Evolutionary conservation across 371 early-diverging fungal species (phyloP), one percentile per base, ranked within the genome.

Genomic region (Mucor plumbeus): DNA sequence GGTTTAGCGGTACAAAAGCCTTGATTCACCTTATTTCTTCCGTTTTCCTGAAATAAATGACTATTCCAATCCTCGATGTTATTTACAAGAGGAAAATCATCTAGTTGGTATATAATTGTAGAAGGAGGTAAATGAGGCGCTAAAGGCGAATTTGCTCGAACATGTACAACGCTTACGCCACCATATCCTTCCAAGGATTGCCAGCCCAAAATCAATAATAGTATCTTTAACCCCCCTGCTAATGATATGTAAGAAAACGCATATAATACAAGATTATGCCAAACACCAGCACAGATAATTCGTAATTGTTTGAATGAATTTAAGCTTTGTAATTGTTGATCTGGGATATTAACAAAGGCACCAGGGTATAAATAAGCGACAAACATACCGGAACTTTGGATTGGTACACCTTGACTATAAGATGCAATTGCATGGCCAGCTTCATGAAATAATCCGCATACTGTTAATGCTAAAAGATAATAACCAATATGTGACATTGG

Each of bases 341-440:
- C 74, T 6, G 87, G 77, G 50, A 95, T 76, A 71, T 91, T 90
- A 59, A 95, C 95, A 85, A 94, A 95, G 7, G 95, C 95, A 41
- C 95, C 95, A 0, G 95, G 95, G 69, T 90, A 95, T 19, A 94
- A 70, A 57, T 91, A 86, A 63, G 85, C 73, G 40, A 95, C 59
- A 73, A 94, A 91, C 66, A 92, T 71, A 34, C 95, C 95, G n/a
- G 87, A 74, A 10, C 82, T 81, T 53, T 83, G 86, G 38, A 93
- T 83, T 6, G 85, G 86, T 7, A 91, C 82, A 4, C 77, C 74
- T 61, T 91, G 87, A 50, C 90, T 90, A 70, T 57, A 67, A 5
- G 92, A 90, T 0, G 94, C 92, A 53, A 92, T 67, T 1, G 93
- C 95, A 72, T 94, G 95, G 4, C 95, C 95, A 17, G 89, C 80